Conservation (phyloP, 345 rosid genomes). For the Gossypium ekmanianum region DNA sequence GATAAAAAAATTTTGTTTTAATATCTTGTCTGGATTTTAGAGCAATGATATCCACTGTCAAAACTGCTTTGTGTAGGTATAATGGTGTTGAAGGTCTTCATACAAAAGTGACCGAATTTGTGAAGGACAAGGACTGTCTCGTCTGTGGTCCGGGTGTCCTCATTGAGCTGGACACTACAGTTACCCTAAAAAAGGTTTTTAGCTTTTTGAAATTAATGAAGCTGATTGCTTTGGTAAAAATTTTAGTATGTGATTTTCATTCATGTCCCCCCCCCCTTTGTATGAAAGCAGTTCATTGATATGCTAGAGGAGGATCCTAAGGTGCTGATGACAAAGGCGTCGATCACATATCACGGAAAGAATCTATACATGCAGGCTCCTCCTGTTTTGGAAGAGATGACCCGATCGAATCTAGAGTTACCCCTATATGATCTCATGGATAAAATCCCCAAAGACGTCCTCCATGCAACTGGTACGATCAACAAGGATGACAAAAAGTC, state of each 20-base stretch:
- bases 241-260: background rate
- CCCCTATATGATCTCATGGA: constrained; percentile 76
- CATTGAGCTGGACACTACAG: constrained; percentile 65
- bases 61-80: constrained; percentile 44
- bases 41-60: background rate
- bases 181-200: constrained; percentile 71
- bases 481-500: constrained; percentile 53
- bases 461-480: constrained; percentile 55
- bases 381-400: constrained; percentile 86
- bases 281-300: constrained; percentile 57
- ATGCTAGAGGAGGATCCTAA: constrained; percentile 76
- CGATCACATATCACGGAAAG: constrained; percentile 52
- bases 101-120: constrained; percentile 76
- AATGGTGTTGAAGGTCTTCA: constrained; percentile 91
- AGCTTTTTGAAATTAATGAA: constrained; percentile 14
- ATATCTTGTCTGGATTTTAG: background rate
- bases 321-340: constrained; percentile 69
- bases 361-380: constrained; percentile 96
- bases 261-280: background rate
- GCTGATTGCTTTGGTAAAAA: background rate
- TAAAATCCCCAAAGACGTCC: constrained; percentile 45
- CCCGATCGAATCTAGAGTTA: constrained; percentile 58
- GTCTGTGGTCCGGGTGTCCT: constrained; percentile 96
- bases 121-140: constrained; percentile 79
- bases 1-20: background rate